These are phyloP conservation scores for Pyrus hybrid DNA, from an alignment of 331 rosid genomes.

Conservation along the genomic window DNA sequence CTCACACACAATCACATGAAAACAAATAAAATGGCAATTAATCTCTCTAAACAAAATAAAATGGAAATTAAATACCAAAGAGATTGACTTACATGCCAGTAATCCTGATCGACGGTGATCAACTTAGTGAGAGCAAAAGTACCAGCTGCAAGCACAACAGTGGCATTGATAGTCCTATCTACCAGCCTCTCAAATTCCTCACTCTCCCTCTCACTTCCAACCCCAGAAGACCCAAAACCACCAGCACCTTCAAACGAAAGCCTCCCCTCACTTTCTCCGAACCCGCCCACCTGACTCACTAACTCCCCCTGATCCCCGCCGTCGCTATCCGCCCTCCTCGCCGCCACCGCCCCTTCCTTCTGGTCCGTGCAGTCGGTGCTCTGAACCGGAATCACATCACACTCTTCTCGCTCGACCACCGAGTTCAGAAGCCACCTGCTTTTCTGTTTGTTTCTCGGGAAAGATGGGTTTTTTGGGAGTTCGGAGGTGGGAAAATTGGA, in stretches of 20 bases:
- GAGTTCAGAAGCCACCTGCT: conserved; percentile 21
- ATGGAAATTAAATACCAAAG: neutral
- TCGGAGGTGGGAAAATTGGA: conserved; percentile 14
- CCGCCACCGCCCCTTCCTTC: conserved; percentile 50
- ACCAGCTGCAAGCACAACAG: conserved; percentile 71
- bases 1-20: neutral
- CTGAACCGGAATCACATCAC: conserved; percentile 54
- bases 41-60: neutral
- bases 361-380: conserved; percentile 52
- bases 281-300: conserved; percentile 55
- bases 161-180: conserved; percentile 71
- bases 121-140: conserved; percentile 61
- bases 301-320: conserved; percentile 42
- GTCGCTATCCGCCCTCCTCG: conserved; percentile 47
- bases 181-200: conserved; percentile 40
- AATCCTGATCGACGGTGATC: conserved; percentile 73
- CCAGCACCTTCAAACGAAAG: conserved; percentile 59
- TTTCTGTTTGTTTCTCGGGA: conserved; percentile 21
- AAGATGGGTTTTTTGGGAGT: conserved; percentile 12
- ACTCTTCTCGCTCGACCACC: conserved; percentile 34
- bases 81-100: conserved; percentile 73
- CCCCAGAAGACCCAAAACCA: conserved; percentile 50
- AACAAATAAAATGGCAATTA: neutral
- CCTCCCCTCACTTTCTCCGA: conserved; percentile 50
- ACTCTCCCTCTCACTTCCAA: conserved; percentile 19